phyloP scores from a whole-genome alignment of 331 rosid genomes.

The Saraca asoca region DNA sequence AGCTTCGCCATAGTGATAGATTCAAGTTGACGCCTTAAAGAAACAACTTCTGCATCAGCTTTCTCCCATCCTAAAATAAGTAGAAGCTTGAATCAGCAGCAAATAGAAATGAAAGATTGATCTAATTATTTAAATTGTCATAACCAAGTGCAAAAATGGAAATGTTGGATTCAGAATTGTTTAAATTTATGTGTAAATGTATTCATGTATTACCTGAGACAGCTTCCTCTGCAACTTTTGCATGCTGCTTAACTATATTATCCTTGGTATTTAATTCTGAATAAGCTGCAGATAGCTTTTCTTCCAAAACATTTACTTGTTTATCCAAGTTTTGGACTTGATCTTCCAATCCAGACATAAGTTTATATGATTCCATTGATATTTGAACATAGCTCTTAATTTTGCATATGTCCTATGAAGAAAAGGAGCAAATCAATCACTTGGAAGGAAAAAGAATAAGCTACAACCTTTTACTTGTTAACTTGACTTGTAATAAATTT shows the following conservation, averaged over 20 bases:
- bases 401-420: slow-evolving; percentile 56
- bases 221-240: slow-evolving; percentile 96
- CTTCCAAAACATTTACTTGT: slow-evolving; percentile 63
- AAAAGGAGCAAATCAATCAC: slow-evolving; percentile 8
- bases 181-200: not conserved
- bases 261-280: slow-evolving; percentile 76
- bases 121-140: not conserved
- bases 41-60: slow-evolving; percentile 87
- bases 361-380: slow-evolving; percentile 78
- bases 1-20: slow-evolving; percentile 71
- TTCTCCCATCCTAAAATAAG: slow-evolving; percentile 86
- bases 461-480: no score
- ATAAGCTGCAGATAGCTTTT: slow-evolving; percentile 56
- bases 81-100: not conserved
- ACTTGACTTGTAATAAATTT: slow-evolving; percentile 11
- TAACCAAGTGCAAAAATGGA: not conserved
- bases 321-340: slow-evolving; percentile 65
- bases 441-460: not conserved
- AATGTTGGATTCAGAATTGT: not conserved
- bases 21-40: slow-evolving; percentile 69
- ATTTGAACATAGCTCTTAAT: slow-evolving; percentile 77
- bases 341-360: slow-evolving; percentile 69
- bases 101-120: not conserved
- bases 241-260: slow-evolving; percentile 80
- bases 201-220: slow-evolving; percentile 63